phyloP scores from a whole-genome alignment of 805 yeast species.

The Maudiozyma turicensis region DNA sequence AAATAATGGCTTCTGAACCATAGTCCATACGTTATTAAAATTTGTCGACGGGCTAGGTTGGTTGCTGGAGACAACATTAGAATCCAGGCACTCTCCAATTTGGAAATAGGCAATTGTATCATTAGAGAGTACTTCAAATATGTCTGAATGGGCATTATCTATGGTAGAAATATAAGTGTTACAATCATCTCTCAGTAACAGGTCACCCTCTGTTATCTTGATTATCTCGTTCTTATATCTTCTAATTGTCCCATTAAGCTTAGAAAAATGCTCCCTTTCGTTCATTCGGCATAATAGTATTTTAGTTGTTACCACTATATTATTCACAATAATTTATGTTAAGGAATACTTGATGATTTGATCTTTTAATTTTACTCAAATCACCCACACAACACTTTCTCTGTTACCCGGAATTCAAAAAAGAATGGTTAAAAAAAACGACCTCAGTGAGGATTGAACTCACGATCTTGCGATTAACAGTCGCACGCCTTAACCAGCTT shows the following conservation, averaged over 20 bases:
- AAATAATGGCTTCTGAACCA: not conserved
- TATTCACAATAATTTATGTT: not conserved
- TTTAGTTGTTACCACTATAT: too few species aligned
- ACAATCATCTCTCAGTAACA: not conserved
- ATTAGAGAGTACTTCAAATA: not conserved
- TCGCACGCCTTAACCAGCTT: slow-evolving; percentile 55
- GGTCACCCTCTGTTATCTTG: not conserved
- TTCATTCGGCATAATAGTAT: too few species aligned
- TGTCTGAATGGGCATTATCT: not conserved
- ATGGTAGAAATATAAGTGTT: not conserved
- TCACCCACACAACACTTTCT: not conserved
- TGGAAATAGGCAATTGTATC: not conserved
- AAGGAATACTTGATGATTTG: not conserved
- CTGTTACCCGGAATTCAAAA: not conserved
- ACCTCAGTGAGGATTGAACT: slow-evolving; percentile 51
- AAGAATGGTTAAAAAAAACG: slow-evolving; percentile 17
- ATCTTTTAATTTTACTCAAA: too few species aligned
- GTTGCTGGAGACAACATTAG: not conserved
- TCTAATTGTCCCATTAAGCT: not conserved
- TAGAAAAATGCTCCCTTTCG: not conserved
- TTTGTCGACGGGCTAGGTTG: not conserved
- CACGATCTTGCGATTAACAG: slow-evolving; percentile 55
- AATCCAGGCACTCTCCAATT: not conserved
- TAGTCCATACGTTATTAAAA: not conserved
- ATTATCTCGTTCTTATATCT: not conserved